These are phyloP conservation scores for Heterobasidion irregulare DNA, from an alignment of 1,284 basidiomycete species.

Conservation along the genomic window DNA sequence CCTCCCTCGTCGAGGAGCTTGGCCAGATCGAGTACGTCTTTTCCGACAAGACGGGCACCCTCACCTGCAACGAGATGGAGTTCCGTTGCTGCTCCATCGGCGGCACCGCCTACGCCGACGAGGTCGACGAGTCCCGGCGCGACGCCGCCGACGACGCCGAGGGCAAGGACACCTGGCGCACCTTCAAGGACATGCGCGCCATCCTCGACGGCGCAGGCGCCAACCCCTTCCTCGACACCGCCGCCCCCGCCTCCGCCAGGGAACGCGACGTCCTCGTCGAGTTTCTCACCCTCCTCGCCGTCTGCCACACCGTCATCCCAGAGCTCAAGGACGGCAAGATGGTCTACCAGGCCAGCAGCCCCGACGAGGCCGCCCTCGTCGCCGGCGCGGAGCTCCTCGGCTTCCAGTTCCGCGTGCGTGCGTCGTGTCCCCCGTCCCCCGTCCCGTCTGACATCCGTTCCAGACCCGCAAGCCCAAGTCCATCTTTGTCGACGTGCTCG, in stretches of 20 bases:
- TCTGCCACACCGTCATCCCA: constrained; percentile 99
- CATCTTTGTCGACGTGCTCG: constrained; percentile 81
- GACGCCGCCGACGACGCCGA: constrained; percentile 45
- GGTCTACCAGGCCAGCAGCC: constrained; percentile 93
- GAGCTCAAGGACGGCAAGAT: constrained; percentile 82
- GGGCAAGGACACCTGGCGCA: constrained; percentile 64
- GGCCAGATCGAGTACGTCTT: constrained; percentile 99
- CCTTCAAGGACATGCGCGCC: constrained; percentile 65
- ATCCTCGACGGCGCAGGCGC: constrained; percentile 34
- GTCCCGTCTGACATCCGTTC: constrained; percentile 1
- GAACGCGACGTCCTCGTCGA: constrained; percentile 65
- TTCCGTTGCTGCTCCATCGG: constrained; percentile 89
- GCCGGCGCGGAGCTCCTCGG: constrained; percentile 90
- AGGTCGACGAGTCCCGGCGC: constrained; percentile 77
- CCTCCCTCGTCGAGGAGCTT: constrained; percentile 95
- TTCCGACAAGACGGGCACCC: constrained; percentile 96
- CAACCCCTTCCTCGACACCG: constrained; percentile 52
- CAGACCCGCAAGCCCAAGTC: constrained; percentile 95
- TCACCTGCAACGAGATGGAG: constrained; percentile 98
- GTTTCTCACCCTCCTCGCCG: constrained; percentile 87
- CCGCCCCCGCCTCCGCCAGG: constrained; percentile 19
- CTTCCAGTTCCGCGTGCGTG: constrained; percentile 85
- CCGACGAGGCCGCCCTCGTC: constrained; percentile 96
- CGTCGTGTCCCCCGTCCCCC: background rate
- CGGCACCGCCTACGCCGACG: constrained; percentile 85